Evolutionary conservation across 148 eudicot genomes (phyloP).

Genomic region (Chenopodium berlandieri): DNA sequence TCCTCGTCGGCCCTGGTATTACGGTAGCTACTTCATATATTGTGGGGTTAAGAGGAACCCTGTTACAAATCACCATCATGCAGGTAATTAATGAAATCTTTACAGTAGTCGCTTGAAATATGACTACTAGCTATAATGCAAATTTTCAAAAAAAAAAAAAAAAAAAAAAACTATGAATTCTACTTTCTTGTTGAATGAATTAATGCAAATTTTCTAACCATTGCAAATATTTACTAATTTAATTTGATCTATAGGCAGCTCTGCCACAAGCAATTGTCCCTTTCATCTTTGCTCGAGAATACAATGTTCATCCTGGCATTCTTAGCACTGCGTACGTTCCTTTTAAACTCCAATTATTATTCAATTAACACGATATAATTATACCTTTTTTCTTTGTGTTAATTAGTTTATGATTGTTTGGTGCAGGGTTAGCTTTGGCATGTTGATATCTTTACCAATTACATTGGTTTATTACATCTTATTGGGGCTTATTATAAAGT

Average conservation of each 20-base stretch:
- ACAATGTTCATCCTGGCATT: constrained; percentile 36
- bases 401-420: background rate
- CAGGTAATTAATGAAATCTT: constrained; percentile 39
- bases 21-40: constrained; percentile 67
- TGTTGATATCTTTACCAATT: constrained; percentile 59
- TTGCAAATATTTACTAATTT: background rate
- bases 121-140: no score
- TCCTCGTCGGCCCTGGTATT: constrained; percentile 68
- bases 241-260: constrained; percentile 27
- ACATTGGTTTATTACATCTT: constrained; percentile 56
- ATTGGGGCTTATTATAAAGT: constrained; percentile 35
- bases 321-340: constrained; percentile 31
- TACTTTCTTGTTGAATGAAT: no score
- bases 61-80: constrained; percentile 67
- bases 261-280: constrained; percentile 35
- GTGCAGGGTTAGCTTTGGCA: constrained; percentile 64
- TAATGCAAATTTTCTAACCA: background rate
- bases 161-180: no score
- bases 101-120: background rate
- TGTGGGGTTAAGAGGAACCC: constrained; percentile 56
- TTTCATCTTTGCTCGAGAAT: constrained; percentile 35
- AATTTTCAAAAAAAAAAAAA: no score
- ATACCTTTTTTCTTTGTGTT: no score
- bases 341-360: background rate
- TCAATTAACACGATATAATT: no score